These are phyloP conservation scores for Citrus cavaleriei DNA, from an alignment of 345 rosid genomes.

Conservation along the genomic window DNA sequence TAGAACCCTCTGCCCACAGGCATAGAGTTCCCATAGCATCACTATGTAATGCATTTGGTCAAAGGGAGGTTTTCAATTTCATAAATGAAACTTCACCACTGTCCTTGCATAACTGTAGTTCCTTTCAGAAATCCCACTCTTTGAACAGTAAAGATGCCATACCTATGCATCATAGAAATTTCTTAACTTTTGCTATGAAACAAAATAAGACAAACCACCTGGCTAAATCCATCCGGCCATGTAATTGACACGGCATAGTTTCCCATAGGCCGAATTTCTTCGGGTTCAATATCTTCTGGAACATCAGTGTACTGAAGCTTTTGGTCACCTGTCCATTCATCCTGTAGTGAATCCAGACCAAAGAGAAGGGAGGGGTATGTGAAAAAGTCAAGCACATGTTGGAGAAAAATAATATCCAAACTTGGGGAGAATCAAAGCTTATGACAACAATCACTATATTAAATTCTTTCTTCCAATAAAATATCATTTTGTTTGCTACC, in stretches of 20 bases:
- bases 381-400: not conserved
- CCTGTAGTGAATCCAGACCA: constrained; percentile 37
- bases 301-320: constrained; percentile 66
- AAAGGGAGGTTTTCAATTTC: not conserved
- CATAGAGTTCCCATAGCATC: not conserved
- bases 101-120: not conserved
- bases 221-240: constrained; percentile 95
- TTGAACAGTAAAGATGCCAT: not conserved
- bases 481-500: constrained; percentile 7
- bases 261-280: constrained; percentile 91
- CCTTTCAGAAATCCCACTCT: not conserved
- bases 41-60: not conserved
- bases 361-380: not conserved
- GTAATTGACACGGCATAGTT: constrained; percentile 94
- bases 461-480: constrained; percentile 7
- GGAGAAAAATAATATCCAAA: not conserved
- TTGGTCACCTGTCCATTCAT: constrained; percentile 94
- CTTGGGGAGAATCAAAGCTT: not conserved
- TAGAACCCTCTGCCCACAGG: not conserved
- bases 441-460: not conserved
- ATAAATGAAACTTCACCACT: not conserved
- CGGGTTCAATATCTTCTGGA: constrained; percentile 87
- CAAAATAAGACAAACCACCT: constrained; percentile 34
- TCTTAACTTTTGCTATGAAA: not conserved
- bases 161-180: not conserved